Conservation (phyloP, 306 rosid species). For the Benincasa hispida region DNA sequence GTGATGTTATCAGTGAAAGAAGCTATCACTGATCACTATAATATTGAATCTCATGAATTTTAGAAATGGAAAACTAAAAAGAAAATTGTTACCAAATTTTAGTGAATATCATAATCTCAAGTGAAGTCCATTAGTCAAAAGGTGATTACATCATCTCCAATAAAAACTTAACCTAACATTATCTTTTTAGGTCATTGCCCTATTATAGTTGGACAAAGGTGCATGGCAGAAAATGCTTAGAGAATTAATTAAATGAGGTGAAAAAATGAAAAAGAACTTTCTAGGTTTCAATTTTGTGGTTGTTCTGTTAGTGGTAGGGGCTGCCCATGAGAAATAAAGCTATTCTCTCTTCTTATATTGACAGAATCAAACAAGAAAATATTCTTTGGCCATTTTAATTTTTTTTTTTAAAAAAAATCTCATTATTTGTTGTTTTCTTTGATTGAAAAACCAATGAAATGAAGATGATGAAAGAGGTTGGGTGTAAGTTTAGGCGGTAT, state of each 20-base stretch:
- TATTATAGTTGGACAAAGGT: not conserved
- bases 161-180: not conserved
- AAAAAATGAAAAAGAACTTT: not conserved
- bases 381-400: not conserved
- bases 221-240: not conserved
- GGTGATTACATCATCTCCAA: not conserved
- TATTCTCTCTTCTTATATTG: not conserved
- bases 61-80: too few relatives aligned
- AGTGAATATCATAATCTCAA: too few relatives aligned
- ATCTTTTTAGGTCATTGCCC: not conserved
- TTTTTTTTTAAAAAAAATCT: too few relatives aligned
- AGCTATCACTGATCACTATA: too few relatives aligned
- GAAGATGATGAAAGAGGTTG: not conserved
- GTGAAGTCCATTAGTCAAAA: not conserved
- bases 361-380: not conserved
- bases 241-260: not conserved
- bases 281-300: not conserved
- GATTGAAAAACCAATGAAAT: not conserved
- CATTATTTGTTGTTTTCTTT: not conserved
- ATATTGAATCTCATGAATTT: too few relatives aligned
- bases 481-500: not conserved
- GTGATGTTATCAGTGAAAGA: too few relatives aligned
- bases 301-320: not conserved
- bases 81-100: too few relatives aligned
- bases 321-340: not conserved